A percentile compares a stretch with the other conserved stretches of the same genome.
These are phyloP conservation scores for Chionographis japonica DNA, from an alignment of 106 monocot genomes.

Conservation along the genomic window DNA sequence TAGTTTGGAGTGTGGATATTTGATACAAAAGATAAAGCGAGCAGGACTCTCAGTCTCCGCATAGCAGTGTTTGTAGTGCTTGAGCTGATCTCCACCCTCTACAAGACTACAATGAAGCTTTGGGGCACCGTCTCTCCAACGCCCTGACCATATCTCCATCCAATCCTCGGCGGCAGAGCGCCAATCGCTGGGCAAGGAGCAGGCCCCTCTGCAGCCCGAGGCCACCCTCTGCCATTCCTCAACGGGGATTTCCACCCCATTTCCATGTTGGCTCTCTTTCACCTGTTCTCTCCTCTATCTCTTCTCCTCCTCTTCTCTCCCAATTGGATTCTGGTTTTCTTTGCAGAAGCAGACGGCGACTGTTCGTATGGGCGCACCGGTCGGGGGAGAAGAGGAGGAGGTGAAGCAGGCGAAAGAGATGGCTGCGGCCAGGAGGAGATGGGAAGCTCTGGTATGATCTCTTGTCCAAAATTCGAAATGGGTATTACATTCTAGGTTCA, in stretches of 20 bases:
- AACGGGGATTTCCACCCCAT: slow-evolving; percentile 4
- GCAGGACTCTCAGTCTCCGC: too few relatives aligned
- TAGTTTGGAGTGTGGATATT: too few relatives aligned
- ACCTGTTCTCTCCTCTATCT: background rate
- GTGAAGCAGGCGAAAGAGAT: slow-evolving; percentile 68
- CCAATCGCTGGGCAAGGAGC: background rate
- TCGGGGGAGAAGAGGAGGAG: slow-evolving; percentile 53
- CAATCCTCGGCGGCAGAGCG: slow-evolving; percentile 7
- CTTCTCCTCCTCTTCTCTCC: background rate
- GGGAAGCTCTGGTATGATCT: slow-evolving; percentile 58
- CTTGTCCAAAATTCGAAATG: too few relatives aligned
- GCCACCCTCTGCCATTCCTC: background rate
- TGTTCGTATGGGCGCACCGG: slow-evolving; percentile 30
- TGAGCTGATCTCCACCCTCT: background rate
- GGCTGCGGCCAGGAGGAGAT: slow-evolving; percentile 66
- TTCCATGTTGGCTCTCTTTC: background rate
- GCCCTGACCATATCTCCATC: background rate
- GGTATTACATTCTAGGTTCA: too few relatives aligned
- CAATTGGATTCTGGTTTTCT: background rate
- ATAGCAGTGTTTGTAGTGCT: too few relatives aligned
- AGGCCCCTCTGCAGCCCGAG: background rate
- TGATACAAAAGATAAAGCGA: too few relatives aligned
- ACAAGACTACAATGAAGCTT: slow-evolving; percentile 23
- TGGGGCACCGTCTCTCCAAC: slow-evolving; percentile 9
- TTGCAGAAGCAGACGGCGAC: slow-evolving; percentile 21